Conservation (phyloP, 352 stramenopile species). For the Phytophthora megakarya region DNA sequence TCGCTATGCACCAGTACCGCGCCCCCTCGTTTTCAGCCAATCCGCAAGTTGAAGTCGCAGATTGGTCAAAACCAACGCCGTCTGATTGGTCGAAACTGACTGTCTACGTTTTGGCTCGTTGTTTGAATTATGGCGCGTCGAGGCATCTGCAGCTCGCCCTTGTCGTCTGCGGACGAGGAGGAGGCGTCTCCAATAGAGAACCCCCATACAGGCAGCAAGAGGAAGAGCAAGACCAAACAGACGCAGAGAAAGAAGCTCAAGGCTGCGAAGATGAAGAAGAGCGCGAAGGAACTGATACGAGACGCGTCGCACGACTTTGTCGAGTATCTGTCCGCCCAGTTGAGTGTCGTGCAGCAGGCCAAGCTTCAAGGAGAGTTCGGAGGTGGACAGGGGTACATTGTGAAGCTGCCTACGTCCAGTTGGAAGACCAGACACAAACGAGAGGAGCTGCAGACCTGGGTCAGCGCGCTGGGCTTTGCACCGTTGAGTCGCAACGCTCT, state of each 20-base stretch:
- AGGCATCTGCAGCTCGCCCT: constrained; percentile 53
- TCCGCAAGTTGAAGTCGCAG: constrained; percentile 25
- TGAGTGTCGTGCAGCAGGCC: constrained; percentile 52
- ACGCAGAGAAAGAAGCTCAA: constrained; percentile 32
- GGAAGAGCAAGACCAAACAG: constrained; percentile 17
- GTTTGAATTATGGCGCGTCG: constrained; percentile 31
- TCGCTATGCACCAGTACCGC: constrained; percentile 1
- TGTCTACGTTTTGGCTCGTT: background rate
- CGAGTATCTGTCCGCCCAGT: constrained; percentile 58
- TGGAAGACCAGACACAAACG: constrained; percentile 33
- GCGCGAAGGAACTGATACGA: constrained; percentile 52
- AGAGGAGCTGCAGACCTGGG: constrained; percentile 44
- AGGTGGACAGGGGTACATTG: constrained; percentile 59
- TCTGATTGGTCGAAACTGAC: background rate
- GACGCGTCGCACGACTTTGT: constrained; percentile 52
- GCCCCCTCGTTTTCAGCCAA: constrained; percentile 19
- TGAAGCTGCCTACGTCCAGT: constrained; percentile 43
- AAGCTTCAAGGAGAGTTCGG: constrained; percentile 56
- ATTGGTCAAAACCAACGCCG: constrained; percentile 27
- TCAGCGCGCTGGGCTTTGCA: constrained; percentile 58
- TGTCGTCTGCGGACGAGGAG: constrained; percentile 54
- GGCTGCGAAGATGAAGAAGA: constrained; percentile 14
- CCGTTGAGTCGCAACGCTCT: constrained; percentile 45
- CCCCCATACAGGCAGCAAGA: constrained; percentile 13
- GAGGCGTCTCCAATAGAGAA: constrained; percentile 26